A percentile compares a stretch with the other conserved stretches of the same genome.
Evolutionary conservation across 768 basidiomycete genomes (phyloP).

Genomic region (Panus rudis): DNA sequence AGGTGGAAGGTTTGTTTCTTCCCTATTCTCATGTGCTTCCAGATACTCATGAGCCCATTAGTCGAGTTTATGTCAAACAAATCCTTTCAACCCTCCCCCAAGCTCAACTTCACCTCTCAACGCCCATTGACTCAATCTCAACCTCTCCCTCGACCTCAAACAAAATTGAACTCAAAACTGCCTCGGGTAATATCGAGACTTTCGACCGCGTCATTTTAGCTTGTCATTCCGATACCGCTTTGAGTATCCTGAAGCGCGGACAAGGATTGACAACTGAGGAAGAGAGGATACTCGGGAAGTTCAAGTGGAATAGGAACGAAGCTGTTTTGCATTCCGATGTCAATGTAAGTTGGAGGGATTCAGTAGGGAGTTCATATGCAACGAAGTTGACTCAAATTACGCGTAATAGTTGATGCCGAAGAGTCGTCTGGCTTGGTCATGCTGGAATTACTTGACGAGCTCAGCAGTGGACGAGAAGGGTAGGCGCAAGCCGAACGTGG

Average conservation of each 20-base stretch:
- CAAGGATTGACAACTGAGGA: constrained; percentile 45
- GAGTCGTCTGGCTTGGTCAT: constrained; percentile 56
- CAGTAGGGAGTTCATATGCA: too few species aligned
- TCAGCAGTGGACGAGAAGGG: constrained; percentile 31
- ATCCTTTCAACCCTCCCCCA: constrained; percentile 50
- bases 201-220: constrained; percentile 74
- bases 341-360: constrained; percentile 43
- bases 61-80: constrained; percentile 58
- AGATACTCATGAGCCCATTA: constrained; percentile 16
- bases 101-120: constrained; percentile 50
- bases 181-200: constrained; percentile 32
- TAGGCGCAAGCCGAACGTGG: constrained; percentile 37
- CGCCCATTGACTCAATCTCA: constrained; percentile 42
- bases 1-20: constrained; percentile 53
- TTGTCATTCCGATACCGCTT: constrained; percentile 61
- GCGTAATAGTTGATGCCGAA: constrained; percentile 64
- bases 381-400: too few species aligned
- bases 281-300: constrained; percentile 45
- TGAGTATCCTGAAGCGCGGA: constrained; percentile 45
- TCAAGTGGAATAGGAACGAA: constrained; percentile 64
- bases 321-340: constrained; percentile 62
- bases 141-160: constrained; percentile 12
- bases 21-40: background rate
- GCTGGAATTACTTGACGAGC: constrained; percentile 73
- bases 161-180: constrained; percentile 34